Base-by-base conservation (phyloP, 2,329 filamentous ascomycete genomes). In the Fusarium vanettenii region DNA sequence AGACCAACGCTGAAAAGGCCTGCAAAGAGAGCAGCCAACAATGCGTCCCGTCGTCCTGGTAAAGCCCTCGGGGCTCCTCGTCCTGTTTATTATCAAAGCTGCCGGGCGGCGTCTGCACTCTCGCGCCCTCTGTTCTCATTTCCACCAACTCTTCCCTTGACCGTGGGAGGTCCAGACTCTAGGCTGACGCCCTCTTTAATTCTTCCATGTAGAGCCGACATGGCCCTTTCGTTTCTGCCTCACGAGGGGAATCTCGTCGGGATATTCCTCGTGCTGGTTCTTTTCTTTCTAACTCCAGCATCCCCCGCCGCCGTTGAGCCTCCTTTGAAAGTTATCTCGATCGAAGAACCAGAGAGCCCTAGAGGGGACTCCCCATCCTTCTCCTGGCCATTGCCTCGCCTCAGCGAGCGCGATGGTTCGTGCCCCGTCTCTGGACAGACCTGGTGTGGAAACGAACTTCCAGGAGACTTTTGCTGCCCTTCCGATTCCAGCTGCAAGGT, bases 391-490 rank as follows among this genome's bases (percentile, higher is more conserved):
- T 55, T 59, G 48, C 63, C 73, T 60, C 70, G 43, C 27, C 55
- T 71, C 14, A 43, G 74, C 31, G 59, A 74, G 29, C 68, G 64
- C 25, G 73, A 74, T 45, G 73, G 68, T 27, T 74, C 73, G 43
- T 79, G 78, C 37, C 70, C 73, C 27, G 37, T 70, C 55, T 64
- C 71, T 9, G 69, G 67, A 35, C 66, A 75, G n/a, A 57, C 60
- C 20, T 70, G 70, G 64, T 79, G 78, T 48, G 75, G 78, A 29
- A 69, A 37, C 13, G 55, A 62, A 6, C 64, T 78, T 31, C 73
- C 76, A 4, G 69, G 69, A 20, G 69, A 76, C 45, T 78, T 79
- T 48, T 79, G 78, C 25, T 79, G 78, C 33, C 66, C 72, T 13
- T 69, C 62, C 9, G 48, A 69, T 20, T 70, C 71, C 5, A 41